Percentiles rank a stretch among this genome's conserved stretches.
phyloP scores from a whole-genome alignment of 345 rosid genomes.

The Eucalyptus dawsonii region DNA sequence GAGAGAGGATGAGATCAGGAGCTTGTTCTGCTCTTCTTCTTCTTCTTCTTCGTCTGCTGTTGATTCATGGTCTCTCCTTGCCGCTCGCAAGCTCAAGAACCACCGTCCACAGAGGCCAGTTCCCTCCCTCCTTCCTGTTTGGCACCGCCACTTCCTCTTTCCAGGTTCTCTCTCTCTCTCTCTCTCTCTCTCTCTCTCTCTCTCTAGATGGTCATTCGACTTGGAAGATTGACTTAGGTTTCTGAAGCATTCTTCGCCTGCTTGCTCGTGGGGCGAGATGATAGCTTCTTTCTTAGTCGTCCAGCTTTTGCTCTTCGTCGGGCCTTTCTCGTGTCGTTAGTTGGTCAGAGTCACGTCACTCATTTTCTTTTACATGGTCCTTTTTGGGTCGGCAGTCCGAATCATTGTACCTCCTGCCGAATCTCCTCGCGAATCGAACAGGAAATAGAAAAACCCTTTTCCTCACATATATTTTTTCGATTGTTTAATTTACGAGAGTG shows the following conservation, averaged over 20 bases:
- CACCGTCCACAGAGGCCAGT: not conserved
- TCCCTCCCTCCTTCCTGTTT: conserved; percentile 1
- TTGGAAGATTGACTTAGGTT: not conserved
- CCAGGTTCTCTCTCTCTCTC: not conserved
- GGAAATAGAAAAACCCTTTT: not conserved
- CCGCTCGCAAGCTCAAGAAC: not conserved
- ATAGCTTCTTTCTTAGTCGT: not conserved
- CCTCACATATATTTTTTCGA: not conserved
- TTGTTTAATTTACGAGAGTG: not conserved
- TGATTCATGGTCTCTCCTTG: not conserved
- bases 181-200: not conserved
- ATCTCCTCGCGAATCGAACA: not conserved
- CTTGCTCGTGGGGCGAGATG: not conserved
- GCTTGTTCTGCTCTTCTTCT: not conserved
- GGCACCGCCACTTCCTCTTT: not conserved
- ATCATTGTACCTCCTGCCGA: not conserved
- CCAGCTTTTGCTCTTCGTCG: not conserved
- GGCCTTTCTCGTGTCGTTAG: not conserved
- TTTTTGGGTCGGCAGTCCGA: not conserved
- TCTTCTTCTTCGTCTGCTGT: not conserved
- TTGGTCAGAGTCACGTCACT: not conserved
- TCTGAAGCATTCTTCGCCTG: not conserved
- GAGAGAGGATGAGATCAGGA: not conserved
- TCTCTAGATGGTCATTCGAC: not conserved
- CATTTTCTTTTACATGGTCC: not conserved